Percentiles rank a stretch among this genome's conserved stretches.
These are phyloP conservation scores for Metschnikowia santaceciliae DNA, from an alignment of 805 yeast species.

Conservation along the genomic window DNA sequence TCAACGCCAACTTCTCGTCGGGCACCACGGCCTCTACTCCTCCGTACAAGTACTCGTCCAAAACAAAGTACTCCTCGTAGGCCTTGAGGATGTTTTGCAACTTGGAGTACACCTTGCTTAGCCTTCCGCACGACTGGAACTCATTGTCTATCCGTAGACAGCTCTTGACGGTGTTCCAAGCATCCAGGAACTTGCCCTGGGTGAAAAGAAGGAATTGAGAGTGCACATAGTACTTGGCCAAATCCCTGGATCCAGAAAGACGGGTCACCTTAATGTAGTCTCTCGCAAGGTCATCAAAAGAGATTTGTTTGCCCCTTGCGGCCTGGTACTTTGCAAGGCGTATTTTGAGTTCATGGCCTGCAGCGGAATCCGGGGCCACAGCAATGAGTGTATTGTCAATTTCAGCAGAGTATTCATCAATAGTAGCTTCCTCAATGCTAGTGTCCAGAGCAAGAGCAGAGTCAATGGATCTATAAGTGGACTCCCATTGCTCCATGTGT, in stretches of 20 bases:
- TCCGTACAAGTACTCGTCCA: conserved; percentile 23
- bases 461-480: conserved; percentile 12
- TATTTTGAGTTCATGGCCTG: conserved; percentile 30
- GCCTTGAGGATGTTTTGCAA: conserved; percentile 37
- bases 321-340: conserved; percentile 18
- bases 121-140: conserved; percentile 50
- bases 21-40: conserved; percentile 5
- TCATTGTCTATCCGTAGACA: conserved; percentile 82
- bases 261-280: conserved; percentile 27
- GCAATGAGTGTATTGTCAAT: conserved; percentile 13
- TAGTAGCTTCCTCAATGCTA: background rate
- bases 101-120: conserved; percentile 51
- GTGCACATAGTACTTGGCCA: conserved; percentile 22
- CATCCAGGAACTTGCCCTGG: conserved; percentile 48
- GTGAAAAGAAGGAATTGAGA: conserved; percentile 42
- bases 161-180: conserved; percentile 51
- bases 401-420: background rate
- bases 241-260: conserved; percentile 24
- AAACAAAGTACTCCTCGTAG: conserved; percentile 44
- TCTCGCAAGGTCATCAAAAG: conserved; percentile 7
- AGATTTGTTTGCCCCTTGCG: background rate
- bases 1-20: conserved; percentile 11
- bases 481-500: conserved; percentile 20
- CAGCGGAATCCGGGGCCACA: conserved; percentile 42
- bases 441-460: conserved; percentile 8